Evolutionary conservation across 2,329 filamentous ascomycete species (phyloP), one percentile per base, ranked within the genome.

Genomic region (Botrytis fragariae): DNA sequence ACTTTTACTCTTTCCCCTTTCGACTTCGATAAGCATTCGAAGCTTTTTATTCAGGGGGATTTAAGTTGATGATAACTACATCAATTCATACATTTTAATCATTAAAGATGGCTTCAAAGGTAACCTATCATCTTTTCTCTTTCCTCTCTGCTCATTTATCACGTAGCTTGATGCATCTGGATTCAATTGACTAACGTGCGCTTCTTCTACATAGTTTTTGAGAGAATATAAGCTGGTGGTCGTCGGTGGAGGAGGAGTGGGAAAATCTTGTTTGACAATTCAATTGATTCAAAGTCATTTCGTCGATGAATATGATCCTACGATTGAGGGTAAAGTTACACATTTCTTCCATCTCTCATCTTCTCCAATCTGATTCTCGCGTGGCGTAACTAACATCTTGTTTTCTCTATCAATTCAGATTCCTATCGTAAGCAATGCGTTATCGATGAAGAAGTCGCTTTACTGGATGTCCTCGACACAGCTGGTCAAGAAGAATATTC

Each of bases 341-440:
- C 39, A 25, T 18, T 51, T 45, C 25, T 35, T 25, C 37, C 54
- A 54, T 29, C 54, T 71, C 69, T 57, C 63, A 29, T 72, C 75
- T 25, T 71, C 65, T 25, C 67, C 29, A 45, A 32, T 62, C n/a
- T 35, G 10, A 57, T 39, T 10, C 22, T 64, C 69, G 44, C 60
- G 3, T 48, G 32, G 35, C 60, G 22, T 20, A 12, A 37, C 61
- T 72, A 60, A 72, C 39, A n/a, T 22, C 0, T 20, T 60, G 14
- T 18, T 32, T 35, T 22, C 25, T 29, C 14, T 9, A 32, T 65
- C 42, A 72, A 57, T 45, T 70, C 83, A 99, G 96, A 99, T 83
- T 98, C 96, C 76, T 99, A 99, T 88, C 94, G 96, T 87, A 99
- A 99, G 91, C 96, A 98, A 88, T 98, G 96, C 84, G 92, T 97